Evolutionary conservation across 2,329 filamentous ascomycete species (phyloP), one percentile per base, ranked within the genome.

Genomic region (Aspergillus luchuensis): DNA sequence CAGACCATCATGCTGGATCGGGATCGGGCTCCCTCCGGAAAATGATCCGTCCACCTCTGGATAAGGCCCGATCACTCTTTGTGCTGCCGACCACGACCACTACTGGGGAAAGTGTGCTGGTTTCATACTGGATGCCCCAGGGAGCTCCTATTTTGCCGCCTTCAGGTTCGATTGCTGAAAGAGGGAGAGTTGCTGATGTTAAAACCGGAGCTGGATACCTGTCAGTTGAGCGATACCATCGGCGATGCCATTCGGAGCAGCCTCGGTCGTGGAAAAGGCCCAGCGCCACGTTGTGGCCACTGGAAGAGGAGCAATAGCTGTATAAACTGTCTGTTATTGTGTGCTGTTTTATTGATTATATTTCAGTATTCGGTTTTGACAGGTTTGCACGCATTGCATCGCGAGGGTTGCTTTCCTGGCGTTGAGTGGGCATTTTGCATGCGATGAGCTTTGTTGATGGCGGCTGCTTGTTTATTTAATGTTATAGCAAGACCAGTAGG

Each of bases 241-340:
- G 73, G 17, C 68, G 75, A 54, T 74, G 73, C 57, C 75, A 77
- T 64, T 77, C 75, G 11, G 74, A 76, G 56, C 72, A 75, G 57
- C 75, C 75, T 23, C 69, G 73, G 41, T 65, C 73, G 25, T 77
- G 75, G 75, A 73, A 69, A 41, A 67, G 70, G 43, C 75, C 75
- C 4, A 75, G 73, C 56, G 69, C 71, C 47, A 67, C 67, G 45
- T 58, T 77, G 56, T 77, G 74, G 74, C 72, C 75, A 28, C 63
- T 77, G 30, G 49, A 65, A 54, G 75, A 76, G 63, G 72, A 75
- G 1, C 33, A 36, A 50, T 68, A 58, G 65, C 56, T 53, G 19
- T 17, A 7, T 15, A 13, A 8, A 28, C 8, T 43, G 2, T 43
- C 23, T 17, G 3, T 41, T 59, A 17, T 4, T 6, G 19, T 56